A percentile compares a stretch with the other conserved stretches of the same genome.
phyloP scores from a whole-genome alignment of 148 eudicot genomes.

The Cornus suecica region DNA sequence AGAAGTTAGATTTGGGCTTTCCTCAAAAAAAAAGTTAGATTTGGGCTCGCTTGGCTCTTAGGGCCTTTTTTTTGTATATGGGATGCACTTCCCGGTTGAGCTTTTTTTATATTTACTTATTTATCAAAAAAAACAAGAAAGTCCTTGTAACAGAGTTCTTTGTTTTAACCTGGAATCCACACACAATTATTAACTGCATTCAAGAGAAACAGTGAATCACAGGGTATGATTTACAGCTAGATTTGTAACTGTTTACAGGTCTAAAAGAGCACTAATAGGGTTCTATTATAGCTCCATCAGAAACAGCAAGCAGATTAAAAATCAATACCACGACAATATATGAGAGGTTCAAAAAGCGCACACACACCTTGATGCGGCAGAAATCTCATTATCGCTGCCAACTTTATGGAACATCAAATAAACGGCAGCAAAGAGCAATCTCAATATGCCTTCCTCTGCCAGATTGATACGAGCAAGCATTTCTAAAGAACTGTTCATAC shows the following conservation, averaged over 20 bases:
- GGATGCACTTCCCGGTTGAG: too few relatives aligned
- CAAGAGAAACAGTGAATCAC: not conserved
- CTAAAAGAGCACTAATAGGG: not conserved
- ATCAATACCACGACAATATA: slow-evolving; percentile 5
- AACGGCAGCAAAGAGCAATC: slow-evolving; percentile 72
- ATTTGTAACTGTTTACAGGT: not conserved
- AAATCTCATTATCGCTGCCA: slow-evolving; percentile 68
- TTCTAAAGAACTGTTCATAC: slow-evolving; percentile 64
- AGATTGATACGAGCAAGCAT: slow-evolving; percentile 68
- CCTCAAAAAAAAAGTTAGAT: too few relatives aligned
- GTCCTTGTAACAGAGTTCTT: not conserved
- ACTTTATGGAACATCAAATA: slow-evolving; percentile 55
- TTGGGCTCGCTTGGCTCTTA: too few relatives aligned
- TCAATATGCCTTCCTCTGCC: slow-evolving; percentile 90
- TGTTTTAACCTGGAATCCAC: not conserved
- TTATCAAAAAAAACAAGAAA: too few relatives aligned
- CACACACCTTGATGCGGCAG: slow-evolving; percentile 77
- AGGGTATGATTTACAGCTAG: not conserved
- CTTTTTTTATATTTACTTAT: too few relatives aligned
- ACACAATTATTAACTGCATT: not conserved
- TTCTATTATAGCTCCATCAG: not conserved
- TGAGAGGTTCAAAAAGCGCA: not conserved
- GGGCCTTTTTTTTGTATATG: too few relatives aligned
- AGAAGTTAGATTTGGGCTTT: too few relatives aligned
- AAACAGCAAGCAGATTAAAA: not conserved